Base-by-base conservation (phyloP, 176 grass and related monocot species). In the Avena sativa region DNA sequence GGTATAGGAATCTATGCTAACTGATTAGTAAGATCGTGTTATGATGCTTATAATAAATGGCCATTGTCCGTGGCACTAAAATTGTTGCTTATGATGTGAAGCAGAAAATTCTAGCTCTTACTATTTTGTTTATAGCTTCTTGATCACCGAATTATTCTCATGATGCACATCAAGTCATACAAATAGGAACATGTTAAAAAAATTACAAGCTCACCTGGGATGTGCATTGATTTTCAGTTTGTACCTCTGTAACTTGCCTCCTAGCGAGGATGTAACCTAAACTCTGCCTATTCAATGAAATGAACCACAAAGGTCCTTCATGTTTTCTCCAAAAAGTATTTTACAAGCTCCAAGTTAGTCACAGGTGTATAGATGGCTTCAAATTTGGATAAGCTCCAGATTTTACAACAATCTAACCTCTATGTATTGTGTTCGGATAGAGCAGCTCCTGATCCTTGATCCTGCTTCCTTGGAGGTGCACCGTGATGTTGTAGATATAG, bases 381-480 rank as follows among this genome's bases (percentile, higher is more conserved):
- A 53, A 76, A 55, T 76, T 19, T 76, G 25, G 74, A 55, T 30
- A 55, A 55, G 49, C 74, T 76, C 25, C 49, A 55, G 26, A 50
- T 55, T 28, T 10, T 55, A 20, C 17, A 34, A 1, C 52, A 77
- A 20, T 50, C 8, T 20, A 77, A 12, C 15, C 15, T 26, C 9
- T 28, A 56, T 26, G 9, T 77, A 56, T 65, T 62, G 49, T 9
- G 12, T 75, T 51, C 47, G 0, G 15, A 30, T 73, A 47, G 43
- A 76, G 48, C 16, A 76, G 25, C 49, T 34, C 49, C 25, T 5
- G 14, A 14, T 76, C 1, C 49, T 53, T 5, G 14, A 14, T 76
- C 1, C 49, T 53, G 74, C 26, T 19, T 76, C 30, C 26, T 20
- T 76, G 40, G 23, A 17, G 7, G 1, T 9, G 72, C 47, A 51